These are phyloP conservation scores for Erodium chrysanthum DNA, from an alignment of 441 rosid species.

Conservation along the genomic window DNA sequence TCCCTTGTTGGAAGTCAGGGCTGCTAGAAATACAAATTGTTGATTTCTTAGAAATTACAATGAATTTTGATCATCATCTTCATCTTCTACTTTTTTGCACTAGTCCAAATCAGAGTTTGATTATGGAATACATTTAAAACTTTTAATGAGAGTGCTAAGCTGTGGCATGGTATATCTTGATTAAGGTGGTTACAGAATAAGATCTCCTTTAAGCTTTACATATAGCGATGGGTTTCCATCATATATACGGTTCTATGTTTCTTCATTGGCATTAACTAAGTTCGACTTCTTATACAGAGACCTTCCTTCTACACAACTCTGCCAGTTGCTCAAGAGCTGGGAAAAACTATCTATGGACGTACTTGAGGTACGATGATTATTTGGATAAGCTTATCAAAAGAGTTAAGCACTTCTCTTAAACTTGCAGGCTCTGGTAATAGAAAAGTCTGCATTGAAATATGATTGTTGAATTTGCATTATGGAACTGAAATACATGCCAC, in stretches of 20 bases:
- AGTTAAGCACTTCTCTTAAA: background rate
- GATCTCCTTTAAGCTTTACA: conserved; percentile 1
- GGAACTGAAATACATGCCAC: too few species aligned
- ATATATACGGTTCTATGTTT: background rate
- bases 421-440: background rate
- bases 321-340: conserved; percentile 54
- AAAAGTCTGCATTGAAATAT: background rate
- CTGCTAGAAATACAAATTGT: background rate
- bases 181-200: background rate
- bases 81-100: background rate
- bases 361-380: conserved; percentile 43
- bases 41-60: background rate
- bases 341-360: conserved; percentile 40
- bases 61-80: background rate
- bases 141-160: background rate
- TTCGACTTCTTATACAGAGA: conserved; percentile 38
- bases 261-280: background rate
- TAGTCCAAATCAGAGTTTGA: background rate
- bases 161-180: background rate
- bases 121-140: background rate
- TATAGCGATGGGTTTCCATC: background rate
- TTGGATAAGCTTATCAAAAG: background rate
- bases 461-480: too few species aligned
- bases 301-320: conserved; percentile 45
- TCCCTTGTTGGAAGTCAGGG: background rate